Evolutionary conservation across 345 rosid species (phyloP), one percentile per base, ranked within the genome.

Genomic region (Anacardium occidentale): DNA sequence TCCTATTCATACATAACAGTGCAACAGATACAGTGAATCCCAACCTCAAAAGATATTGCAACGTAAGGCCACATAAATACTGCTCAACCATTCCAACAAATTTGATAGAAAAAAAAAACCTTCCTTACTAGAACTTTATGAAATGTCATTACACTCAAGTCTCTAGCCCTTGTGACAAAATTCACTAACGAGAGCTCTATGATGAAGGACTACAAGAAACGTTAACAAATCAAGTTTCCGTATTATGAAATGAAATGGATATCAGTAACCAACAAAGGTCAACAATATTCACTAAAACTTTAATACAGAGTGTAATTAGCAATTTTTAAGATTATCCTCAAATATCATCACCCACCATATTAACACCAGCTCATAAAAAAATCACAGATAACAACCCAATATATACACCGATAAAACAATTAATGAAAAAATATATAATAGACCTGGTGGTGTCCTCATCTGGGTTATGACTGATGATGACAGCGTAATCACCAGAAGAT

Each of bases 381-480:
- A 34, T 64, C 68, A 64, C 20, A 14, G n/a, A 63, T 44, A 18
- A 3, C 3, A 63, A 22, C 51, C 10, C 5, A 42, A 37, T 18
- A 37, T 2, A 9, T 56, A 56, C 0, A 24, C 42, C 42, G 26
- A 25, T 0, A 29, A 50, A 45, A 5, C 12, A 1, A 37, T 11
- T 17, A 20, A 5, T 11, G 42, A 3, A 2, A 1, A 6, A 42
- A 59, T 59, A 24, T 3, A n/a, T 12, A 1, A 48, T 0, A 12
- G 2, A 84, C 88, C 88, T 79, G 47, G 85, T 42, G 58, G 88
- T 84, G 69, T 82, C 88, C 42, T 84, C 80, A 69, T 84, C 88
- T 21, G 88, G 88, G 26, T 84, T 84, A 69, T 84, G 85, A 53
- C 85, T 79, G 65, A 84, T 82, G 8, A 82, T 77, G 25, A 84